Conservation (phyloP, 108 stramenopile species). For the Ochromonas danica region DNA sequence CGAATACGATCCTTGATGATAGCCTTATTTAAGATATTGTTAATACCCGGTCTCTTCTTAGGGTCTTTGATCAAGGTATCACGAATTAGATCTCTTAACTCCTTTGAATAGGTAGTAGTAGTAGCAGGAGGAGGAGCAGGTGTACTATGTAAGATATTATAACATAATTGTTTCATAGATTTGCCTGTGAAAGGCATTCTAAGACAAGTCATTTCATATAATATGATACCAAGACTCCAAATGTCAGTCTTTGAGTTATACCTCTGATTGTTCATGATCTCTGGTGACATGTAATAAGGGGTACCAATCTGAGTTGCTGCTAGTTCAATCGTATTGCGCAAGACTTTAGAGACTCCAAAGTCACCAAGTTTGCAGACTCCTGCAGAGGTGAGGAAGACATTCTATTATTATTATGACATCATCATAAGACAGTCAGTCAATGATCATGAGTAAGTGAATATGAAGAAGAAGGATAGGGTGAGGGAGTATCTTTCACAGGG, state of each 20-base stretch:
- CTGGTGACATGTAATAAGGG: constrained; percentile 69
- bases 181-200: constrained; percentile 51
- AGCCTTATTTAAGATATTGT: constrained; percentile 1
- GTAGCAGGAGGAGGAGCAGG: not conserved
- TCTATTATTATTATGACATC: not conserved
- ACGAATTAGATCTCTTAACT: constrained; percentile 38
- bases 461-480: too few relatives aligned
- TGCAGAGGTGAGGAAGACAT: not conserved
- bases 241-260: constrained; percentile 62
- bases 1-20: constrained; percentile 45
- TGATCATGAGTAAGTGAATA: too few relatives aligned
- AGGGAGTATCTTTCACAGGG: too few relatives aligned
- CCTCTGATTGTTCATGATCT: constrained; percentile 59
- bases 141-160: constrained; percentile 2
- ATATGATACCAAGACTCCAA: constrained; percentile 61
- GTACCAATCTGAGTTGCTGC: constrained; percentile 62
- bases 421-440: too few relatives aligned
- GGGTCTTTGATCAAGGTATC: constrained; percentile 50
- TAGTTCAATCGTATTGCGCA: constrained; percentile 44
- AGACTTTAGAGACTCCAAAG: constrained; percentile 52
- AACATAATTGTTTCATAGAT: constrained; percentile 25
- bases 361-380: constrained; percentile 48
- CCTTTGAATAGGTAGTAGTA: constrained; percentile 40
- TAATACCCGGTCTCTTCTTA: constrained; percentile 44
- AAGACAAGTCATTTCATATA: constrained; percentile 59